A percentile compares a stretch with the other conserved stretches of the same genome.
Conservation (phyloP, 2,329 filamentous ascomycete species). For the Tolypocladium tropicale region DNA sequence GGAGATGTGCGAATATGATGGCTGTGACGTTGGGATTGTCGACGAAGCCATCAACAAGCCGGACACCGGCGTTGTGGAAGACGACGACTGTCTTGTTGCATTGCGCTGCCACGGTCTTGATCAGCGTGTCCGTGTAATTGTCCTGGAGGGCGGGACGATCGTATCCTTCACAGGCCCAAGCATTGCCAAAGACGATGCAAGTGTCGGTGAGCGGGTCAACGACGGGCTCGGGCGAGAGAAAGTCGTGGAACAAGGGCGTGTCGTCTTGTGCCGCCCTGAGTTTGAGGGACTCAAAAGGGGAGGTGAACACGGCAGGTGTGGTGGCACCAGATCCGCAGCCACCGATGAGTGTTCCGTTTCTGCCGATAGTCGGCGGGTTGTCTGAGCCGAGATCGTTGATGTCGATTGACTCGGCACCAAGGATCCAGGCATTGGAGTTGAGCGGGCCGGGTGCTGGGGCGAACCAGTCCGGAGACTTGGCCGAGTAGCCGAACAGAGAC, state of each 20-base stretch:
- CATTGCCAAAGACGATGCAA: constrained; percentile 59
- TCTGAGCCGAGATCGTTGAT: background rate
- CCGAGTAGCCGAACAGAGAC: constrained; percentile 54
- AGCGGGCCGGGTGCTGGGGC: constrained; percentile 22
- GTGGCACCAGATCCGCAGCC: constrained; percentile 40
- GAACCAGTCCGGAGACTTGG: constrained; percentile 32
- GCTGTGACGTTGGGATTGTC: constrained; percentile 55
- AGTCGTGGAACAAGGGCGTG: constrained; percentile 51
- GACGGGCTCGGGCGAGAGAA: constrained; percentile 33
- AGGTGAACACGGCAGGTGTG: constrained; percentile 34
- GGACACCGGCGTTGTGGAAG: constrained; percentile 52
- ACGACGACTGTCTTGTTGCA: constrained; percentile 56
- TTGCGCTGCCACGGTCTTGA: constrained; percentile 44
- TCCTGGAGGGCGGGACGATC: constrained; percentile 53
- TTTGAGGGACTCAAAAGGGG: constrained; percentile 46
- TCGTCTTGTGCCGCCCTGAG: constrained; percentile 42
- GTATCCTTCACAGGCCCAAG: constrained; percentile 63
- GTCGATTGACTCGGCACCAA: constrained; percentile 22
- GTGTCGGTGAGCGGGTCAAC: constrained; percentile 46
- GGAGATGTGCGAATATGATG: constrained; percentile 53
- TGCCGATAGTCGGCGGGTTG: constrained; percentile 25
- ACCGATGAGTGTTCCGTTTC: constrained; percentile 30
- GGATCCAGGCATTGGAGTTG: constrained; percentile 22
- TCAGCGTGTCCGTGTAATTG: constrained; percentile 50
- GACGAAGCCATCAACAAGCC: constrained; percentile 50